These are phyloP conservation scores for Saccharomycopsis synnaedendra DNA, from an alignment of 805 yeast genomes.

Conservation along the genomic window DNA sequence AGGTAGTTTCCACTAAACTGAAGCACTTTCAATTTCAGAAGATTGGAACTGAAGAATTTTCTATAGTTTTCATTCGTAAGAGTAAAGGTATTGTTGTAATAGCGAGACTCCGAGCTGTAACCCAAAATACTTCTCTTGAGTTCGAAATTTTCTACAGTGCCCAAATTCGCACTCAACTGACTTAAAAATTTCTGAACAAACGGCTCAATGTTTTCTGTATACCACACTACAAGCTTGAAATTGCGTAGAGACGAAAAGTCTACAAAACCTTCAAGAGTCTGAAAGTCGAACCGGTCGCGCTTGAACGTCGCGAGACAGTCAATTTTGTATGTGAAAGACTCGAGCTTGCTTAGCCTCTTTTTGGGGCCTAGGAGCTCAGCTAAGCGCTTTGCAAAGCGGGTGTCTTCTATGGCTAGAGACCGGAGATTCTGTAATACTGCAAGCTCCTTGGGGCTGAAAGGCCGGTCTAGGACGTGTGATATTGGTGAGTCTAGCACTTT, in stretches of 20 bases:
- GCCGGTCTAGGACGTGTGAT: neutral
- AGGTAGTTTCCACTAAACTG: conserved; percentile 12
- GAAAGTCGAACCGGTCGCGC: conserved; percentile 9
- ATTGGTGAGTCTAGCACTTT: conserved; percentile 7
- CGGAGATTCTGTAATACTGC: conserved; percentile 1
- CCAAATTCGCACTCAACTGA: conserved; percentile 2
- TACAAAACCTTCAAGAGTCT: conserved; percentile 1
- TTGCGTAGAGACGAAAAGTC: conserved; percentile 6
- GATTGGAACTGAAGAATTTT: conserved; percentile 2
- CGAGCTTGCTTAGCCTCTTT: conserved; percentile 1
- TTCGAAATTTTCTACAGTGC: conserved; percentile 10
- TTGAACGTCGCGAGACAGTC: conserved; percentile 9
- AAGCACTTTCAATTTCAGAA: conserved; percentile 3
- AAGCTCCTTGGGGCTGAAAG: neutral
- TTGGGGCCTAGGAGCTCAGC: neutral
- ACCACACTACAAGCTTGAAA: conserved; percentile 12
- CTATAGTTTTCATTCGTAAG: conserved; percentile 6
- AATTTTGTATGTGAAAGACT: conserved; percentile 11
- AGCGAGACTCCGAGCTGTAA: conserved; percentile 7
- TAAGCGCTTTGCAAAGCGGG: conserved; percentile 2
- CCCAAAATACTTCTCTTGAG: conserved; percentile 12
- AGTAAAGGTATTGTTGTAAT: conserved; percentile 8
- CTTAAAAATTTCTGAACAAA: conserved; percentile 7
- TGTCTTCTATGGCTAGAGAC: conserved; percentile 14
- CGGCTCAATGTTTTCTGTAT: conserved; percentile 11